Conservation (phyloP, 1,139 yeast genomes). For the Pneumocystis murina region DNA sequence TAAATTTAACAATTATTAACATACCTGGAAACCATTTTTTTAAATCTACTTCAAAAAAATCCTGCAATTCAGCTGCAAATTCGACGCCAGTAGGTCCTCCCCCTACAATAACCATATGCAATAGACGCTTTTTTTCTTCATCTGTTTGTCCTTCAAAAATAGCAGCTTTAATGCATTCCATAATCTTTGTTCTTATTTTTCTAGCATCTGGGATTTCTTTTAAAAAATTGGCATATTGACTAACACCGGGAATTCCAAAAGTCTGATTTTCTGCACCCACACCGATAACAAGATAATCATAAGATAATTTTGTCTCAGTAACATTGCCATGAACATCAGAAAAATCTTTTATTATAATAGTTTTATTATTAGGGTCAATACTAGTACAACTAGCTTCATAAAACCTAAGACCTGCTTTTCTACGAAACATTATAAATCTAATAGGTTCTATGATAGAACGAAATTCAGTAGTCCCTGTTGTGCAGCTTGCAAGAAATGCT, state of each 20-base stretch:
- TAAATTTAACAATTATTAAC: not conserved
- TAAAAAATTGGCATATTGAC: constrained; percentile 37
- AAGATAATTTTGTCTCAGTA: constrained; percentile 42
- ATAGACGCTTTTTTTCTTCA: constrained; percentile 41
- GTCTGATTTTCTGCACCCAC: constrained; percentile 53
- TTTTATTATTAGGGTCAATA: constrained; percentile 54
- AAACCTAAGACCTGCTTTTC: constrained; percentile 65
- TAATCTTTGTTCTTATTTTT: constrained; percentile 38
- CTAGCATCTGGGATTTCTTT: constrained; percentile 56
- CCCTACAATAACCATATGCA: constrained; percentile 53
- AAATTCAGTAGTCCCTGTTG: constrained; percentile 82
- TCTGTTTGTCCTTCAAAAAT: constrained; percentile 46
- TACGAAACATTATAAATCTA: constrained; percentile 45
- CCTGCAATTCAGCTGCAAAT: constrained; percentile 71
- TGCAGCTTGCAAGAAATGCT: constrained; percentile 82
- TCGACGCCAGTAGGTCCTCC: constrained; percentile 65
- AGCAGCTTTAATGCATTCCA: constrained; percentile 41
- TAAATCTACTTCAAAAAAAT: constrained; percentile 83
- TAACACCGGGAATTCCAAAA: constrained; percentile 50
- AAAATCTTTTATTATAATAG: constrained; percentile 39
- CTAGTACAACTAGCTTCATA: constrained; percentile 84
- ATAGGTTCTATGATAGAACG: constrained; percentile 67
- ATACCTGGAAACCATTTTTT: constrained; percentile 61
- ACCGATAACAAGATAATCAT: constrained; percentile 48
- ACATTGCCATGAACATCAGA: constrained; percentile 46